Percentiles rank a stretch among this genome's conserved stretches.
Conservation (phyloP, 2,329 filamentous ascomycete species). For the Xylariaceae sp. region DNA sequence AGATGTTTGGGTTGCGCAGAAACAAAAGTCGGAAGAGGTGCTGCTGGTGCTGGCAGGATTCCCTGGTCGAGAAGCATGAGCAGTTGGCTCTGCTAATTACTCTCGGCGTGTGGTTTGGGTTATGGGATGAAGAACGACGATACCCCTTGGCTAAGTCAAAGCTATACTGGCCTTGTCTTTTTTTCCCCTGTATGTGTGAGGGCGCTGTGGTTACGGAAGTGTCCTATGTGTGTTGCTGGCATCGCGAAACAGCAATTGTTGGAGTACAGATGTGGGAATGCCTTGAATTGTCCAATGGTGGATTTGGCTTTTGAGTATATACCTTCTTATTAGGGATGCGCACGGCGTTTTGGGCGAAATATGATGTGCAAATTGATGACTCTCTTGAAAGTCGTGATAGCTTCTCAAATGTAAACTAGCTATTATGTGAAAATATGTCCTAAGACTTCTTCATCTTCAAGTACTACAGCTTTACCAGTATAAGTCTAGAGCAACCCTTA, state of each 20-base stretch:
- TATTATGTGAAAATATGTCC: too few species aligned
- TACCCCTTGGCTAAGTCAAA: neutral
- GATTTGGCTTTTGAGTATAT: neutral
- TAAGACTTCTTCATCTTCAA: too few species aligned
- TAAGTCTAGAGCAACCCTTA: too few species aligned
- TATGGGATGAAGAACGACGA: neutral
- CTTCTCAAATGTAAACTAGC: neutral
- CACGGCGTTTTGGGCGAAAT: conserved; percentile 6
- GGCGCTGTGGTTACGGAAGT: neutral
- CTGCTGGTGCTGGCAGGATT: neutral
- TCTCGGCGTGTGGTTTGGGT: neutral
- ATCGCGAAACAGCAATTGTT: neutral
- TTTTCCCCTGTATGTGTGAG: neutral
- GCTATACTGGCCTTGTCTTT: neutral
- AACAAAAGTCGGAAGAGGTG: conserved; percentile 25
- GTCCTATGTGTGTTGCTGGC: neutral
- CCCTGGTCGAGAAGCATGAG: conserved; percentile 19
- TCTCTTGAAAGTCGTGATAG: neutral
- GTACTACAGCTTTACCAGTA: too few species aligned
- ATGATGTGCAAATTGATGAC: neutral
- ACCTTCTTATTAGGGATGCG: neutral
- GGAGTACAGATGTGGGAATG: neutral
- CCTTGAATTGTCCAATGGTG: neutral
- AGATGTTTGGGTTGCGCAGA: conserved; percentile 61
- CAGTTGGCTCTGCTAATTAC: conserved; percentile 22